Evolutionary conservation across 345 rosid species (phyloP).

Genomic region (Lepidium sativum): DNA sequence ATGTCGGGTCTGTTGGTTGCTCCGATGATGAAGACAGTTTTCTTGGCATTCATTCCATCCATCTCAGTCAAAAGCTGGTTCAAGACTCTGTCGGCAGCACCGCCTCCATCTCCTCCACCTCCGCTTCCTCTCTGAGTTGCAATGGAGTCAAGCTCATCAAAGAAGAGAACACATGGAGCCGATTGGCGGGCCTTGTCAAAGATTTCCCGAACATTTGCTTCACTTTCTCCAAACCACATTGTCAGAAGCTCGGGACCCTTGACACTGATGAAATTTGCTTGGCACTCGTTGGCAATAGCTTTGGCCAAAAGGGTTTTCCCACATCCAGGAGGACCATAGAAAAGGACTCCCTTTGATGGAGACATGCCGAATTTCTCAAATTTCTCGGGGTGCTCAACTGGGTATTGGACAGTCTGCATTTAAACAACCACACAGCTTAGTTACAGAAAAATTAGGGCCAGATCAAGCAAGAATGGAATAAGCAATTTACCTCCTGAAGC

Average conservation of each 20-base stretch:
- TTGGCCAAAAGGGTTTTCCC: constrained; percentile 96
- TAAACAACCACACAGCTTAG: not conserved
- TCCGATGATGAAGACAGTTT: constrained; percentile 91
- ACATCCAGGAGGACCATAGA: constrained; percentile 98
- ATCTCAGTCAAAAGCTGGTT: constrained; percentile 97
- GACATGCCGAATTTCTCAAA: constrained; percentile 99
- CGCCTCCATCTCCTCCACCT: constrained; percentile 70
- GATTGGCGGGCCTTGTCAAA: constrained; percentile 98
- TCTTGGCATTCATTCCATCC: constrained; percentile 98
- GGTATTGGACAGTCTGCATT: constrained; percentile 94
- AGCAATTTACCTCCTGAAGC: constrained; percentile 73
- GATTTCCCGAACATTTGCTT: constrained; percentile 94
- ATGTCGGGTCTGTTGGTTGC: constrained; percentile 97
- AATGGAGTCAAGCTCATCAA: constrained; percentile 96
- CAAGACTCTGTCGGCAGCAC: constrained; percentile 95
- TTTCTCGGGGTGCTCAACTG: constrained; percentile 98
- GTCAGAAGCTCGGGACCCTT: constrained; percentile 98
- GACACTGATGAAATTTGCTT: constrained; percentile 93
- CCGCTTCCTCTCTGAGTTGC: constrained; percentile 99
- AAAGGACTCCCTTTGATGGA: constrained; percentile 94
- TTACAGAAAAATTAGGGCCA: not conserved
- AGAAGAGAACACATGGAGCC: constrained; percentile 94
- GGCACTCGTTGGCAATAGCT: constrained; percentile 97
- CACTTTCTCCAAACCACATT: constrained; percentile 99
- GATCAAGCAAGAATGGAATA: not conserved